Conservation (phyloP, 1,284 basidiomycete genomes). For the Papiliotrema laurentii region DNA sequence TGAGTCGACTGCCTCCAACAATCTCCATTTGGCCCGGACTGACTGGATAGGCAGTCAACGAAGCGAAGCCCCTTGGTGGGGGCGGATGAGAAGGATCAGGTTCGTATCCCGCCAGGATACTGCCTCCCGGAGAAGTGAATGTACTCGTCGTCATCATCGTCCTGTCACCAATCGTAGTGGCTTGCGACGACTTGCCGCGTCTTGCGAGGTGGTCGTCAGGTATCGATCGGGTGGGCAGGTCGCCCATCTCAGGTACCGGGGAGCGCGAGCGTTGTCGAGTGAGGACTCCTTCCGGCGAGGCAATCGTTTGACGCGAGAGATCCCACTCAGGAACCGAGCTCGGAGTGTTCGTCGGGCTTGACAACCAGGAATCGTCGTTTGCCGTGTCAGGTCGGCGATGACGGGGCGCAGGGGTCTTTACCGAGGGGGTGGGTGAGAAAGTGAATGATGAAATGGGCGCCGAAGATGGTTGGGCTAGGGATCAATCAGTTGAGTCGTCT, state of each 20-base stretch:
- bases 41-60: conserved; percentile 25
- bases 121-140: conserved; percentile 17
- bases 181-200: conserved; percentile 3
- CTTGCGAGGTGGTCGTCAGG: no score
- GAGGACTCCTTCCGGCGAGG: conserved; percentile 8
- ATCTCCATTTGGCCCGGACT: conserved; percentile 17
- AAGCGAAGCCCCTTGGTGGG: conserved; percentile 27
- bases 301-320: conserved; percentile 13
- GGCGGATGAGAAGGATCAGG: conserved; percentile 30
- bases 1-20: conserved; percentile 6
- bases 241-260: conserved; percentile 1
- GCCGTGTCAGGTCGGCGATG: background rate
- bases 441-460: conserved; percentile 22
- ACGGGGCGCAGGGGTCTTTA: conserved; percentile 5
- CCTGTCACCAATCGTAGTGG: conserved; percentile 3
- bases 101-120: conserved; percentile 30
- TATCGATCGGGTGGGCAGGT: conserved; percentile 7
- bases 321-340: conserved; percentile 26
- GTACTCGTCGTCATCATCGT: conserved; percentile 13
- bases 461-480: conserved; percentile 11
- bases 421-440: conserved; percentile 13
- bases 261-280: conserved; percentile 14
- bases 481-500: background rate
- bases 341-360: conserved; percentile 22
- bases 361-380: conserved; percentile 26